Evolutionary conservation across 306 rosid species (phyloP), one percentile per base, ranked within the genome.

Genomic region (Inga oerstediana): DNA sequence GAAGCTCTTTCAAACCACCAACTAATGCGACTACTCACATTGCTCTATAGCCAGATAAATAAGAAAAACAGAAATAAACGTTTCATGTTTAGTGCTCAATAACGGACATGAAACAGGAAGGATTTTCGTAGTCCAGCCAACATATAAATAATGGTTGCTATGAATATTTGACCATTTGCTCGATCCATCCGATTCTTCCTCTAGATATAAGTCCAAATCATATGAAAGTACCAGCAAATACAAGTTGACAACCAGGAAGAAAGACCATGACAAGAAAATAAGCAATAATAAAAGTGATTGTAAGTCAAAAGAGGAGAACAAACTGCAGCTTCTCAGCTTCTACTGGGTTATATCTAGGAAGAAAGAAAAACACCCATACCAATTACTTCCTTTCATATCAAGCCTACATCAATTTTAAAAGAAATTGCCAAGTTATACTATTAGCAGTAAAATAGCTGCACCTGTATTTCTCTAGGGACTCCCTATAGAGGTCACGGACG

Each of bases 401-500:
- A 68, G 71, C 83, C 64, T 45, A 72, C 17, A 44, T 30, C 45
- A 79, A 39, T 37, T 12, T 72, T 62, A 76, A 84, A 79, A 84
- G 79, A 77, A 56, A 72, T 56, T 56, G 20, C 75, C 58, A 46
- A 70, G 66, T 74, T 45, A 81, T 32, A 59, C 27, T 81, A 75
- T 75, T 61, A 79, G 82, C 34, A 72, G 77, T 74, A 77, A 62
- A 24, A 73, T 35, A 78, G 61, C 51, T 12, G 43, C 85, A 96
- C 98, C 97, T 80, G 85, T 88, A 89, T 85, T 90, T 94, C 80
- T 84, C 81, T 68, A 96, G 86, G 77, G 94, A 88, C 64, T 94
- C 95, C 78, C 58, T 81, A 77, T 94, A 97, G 86, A 94, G 97
- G 79, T 90, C 91, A 19, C 88, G 94, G 59, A 92, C 89, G 67